Conservation (phyloP, 352 stramenopile species). For the Phytophthora meadii region DNA sequence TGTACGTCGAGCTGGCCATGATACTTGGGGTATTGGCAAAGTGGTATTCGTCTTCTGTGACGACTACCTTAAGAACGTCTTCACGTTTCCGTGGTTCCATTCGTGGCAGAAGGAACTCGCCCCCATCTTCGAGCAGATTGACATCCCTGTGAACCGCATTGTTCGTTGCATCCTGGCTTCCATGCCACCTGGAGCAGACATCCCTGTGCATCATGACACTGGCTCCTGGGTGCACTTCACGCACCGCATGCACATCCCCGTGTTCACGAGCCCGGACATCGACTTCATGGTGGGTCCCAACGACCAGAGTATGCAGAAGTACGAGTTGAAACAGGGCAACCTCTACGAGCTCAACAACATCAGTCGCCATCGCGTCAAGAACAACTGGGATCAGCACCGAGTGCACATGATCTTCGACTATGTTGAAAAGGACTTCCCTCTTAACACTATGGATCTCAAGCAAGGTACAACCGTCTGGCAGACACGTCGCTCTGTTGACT, state of each 20-base stretch:
- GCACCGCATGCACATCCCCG: conserved; percentile 97
- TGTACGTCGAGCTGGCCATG: conserved; percentile 95
- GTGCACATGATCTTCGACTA: conserved; percentile 99
- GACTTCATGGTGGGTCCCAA: conserved; percentile 89
- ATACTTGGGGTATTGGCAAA: conserved; percentile 98
- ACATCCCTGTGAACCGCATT: conserved; percentile 84
- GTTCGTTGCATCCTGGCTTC: conserved; percentile 96
- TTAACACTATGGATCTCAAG: conserved; percentile 78
- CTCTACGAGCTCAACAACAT: conserved; percentile 99
- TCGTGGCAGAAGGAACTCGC: conserved; percentile 75
- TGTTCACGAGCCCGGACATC: conserved; percentile 88
- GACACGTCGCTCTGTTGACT: conserved; percentile 95
- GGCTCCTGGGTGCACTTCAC: conserved; percentile 96
- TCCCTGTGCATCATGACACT: conserved; percentile 98
- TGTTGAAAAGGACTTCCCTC: conserved; percentile 83
- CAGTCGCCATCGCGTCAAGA: conserved; percentile 95
- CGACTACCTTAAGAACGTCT: conserved; percentile 97
- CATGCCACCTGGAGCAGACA: conserved; percentile 95
- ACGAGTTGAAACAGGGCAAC: conserved; percentile 92
- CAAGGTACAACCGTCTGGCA: conserved; percentile 94
- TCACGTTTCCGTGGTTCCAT: conserved; percentile 96
- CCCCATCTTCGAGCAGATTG: conserved; percentile 91
- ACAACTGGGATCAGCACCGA: conserved; percentile 90
- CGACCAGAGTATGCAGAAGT: conserved; percentile 86
- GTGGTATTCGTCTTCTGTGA: conserved; percentile 99